Evolutionary conservation across 208 protist genomes (phyloP).

Genomic region (Crithidia fasciculata): DNA sequence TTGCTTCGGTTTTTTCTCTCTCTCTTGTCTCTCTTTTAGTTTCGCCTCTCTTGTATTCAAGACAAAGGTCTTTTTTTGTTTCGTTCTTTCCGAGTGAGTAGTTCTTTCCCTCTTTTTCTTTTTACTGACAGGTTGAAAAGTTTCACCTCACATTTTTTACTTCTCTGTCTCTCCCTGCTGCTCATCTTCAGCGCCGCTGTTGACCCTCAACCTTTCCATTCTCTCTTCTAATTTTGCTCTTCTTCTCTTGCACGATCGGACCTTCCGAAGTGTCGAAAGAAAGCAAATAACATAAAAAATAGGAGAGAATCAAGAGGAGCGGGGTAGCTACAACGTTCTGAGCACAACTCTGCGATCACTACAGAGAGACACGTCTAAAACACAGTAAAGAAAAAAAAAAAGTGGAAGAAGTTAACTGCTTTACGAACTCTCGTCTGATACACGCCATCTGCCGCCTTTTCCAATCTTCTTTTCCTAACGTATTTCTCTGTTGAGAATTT

Average conservation of each 20-base stretch:
- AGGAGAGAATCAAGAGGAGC: no score
- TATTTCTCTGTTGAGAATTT: no score
- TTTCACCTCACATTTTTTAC: neutral
- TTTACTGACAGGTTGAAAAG: no score
- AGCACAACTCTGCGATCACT: no score
- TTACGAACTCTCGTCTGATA: neutral
- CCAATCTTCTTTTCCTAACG: no score
- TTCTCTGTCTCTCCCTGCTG: neutral
- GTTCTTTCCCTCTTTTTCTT: neutral
- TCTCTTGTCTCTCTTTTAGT: neutral
- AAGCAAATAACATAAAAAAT: constrained; percentile 8
- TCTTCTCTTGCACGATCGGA: constrained; percentile 17
- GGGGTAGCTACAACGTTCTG: no score
- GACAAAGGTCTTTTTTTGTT: neutral
- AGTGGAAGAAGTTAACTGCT: neutral
- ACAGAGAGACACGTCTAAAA: no score
- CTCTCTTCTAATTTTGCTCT: constrained; percentile 9
- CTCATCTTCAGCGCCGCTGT: constrained; percentile 12
- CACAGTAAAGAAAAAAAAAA: neutral
- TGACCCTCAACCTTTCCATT: constrained; percentile 1
- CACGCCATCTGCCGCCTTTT: no score
- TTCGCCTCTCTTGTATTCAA: neutral
- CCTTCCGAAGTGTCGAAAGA: constrained; percentile 14
- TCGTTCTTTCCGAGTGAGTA: constrained; percentile 10
- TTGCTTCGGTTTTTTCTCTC: neutral